Conservation (phyloP, 2,329 filamentous ascomycete genomes). For the Diaporthe ampelina region DNA sequence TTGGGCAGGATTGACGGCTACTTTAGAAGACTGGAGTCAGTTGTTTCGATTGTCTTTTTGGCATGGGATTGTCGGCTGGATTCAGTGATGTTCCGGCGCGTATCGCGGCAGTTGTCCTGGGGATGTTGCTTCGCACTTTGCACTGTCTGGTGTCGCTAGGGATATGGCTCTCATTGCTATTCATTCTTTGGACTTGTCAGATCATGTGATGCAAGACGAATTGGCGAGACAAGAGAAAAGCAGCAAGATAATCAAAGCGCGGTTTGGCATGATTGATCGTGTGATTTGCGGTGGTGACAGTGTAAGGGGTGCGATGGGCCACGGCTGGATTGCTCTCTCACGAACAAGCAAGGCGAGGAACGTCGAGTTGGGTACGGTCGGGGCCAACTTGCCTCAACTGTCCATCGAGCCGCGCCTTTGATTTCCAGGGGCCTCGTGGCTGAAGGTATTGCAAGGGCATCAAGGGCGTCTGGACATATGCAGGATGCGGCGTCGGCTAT, state of each 20-base stretch:
- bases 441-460: not conserved
- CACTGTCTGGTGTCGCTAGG: not conserved
- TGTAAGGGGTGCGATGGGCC: not conserved
- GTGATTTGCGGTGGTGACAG: not conserved
- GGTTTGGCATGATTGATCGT: not conserved
- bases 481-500: not conserved
- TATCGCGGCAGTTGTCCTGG: not conserved
- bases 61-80: not conserved
- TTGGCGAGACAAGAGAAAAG: not conserved
- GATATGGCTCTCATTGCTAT: not conserved
- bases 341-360: not conserved
- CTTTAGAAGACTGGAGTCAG: constrained; percentile 17
- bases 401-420: constrained; percentile 23
- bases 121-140: not conserved
- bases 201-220: not conserved
- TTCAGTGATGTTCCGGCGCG: not conserved
- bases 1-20: constrained; percentile 24
- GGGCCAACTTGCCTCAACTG: not conserved
- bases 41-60: not conserved
- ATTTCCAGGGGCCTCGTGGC: not conserved
- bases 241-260: constrained; percentile 3
- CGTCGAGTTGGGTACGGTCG: not conserved
- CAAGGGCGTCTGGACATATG: not conserved
- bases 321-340: not conserved
- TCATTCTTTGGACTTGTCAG: constrained; percentile 1